Base-by-base conservation (phyloP, 352 stramenopile genomes). In the Thalassiosira mediterranea region DNA sequence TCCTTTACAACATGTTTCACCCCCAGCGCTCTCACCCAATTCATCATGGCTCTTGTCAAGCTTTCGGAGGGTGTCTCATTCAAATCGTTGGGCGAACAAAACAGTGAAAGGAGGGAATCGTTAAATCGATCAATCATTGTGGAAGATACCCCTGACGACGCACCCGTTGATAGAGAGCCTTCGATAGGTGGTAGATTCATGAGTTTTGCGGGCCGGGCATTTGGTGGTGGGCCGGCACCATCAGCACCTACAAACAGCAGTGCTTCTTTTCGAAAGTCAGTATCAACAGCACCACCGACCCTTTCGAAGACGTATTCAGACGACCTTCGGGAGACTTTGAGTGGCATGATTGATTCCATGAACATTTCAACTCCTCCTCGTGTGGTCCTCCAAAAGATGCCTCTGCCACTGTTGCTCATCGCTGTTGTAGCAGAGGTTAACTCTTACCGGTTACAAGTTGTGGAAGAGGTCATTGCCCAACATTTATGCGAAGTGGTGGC, bases 1-100 rank as follows among this genome's bases (percentile, higher is more conserved):
- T 52, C 76, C 13, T 91, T 93, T 68, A 89, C 86, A 48, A 90
- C 88, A 17, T 90, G 79, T 58, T 88, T 93, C 25, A 84, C 76
- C 11, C 37, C 63, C 32, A 44, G 83, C 47, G 74, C 86, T 21
- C 62, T 93, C 0, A 66, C 49, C 32, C 40, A 83, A 32, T 86
- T 91, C 26, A 65, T 89, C 11, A 59, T 69, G 23, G 77, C 76
- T 26, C 67, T 93, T 31, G 66, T 79, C 13, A 76, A 78, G 40
- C 53, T 90, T 21, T 88, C 79, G 48, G 57, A 81, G n/a, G 46
- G 34, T 38, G 38, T 72, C 5, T 83, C 74, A 53, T 76, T 81
- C 44, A 42, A 64, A 17, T 21, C 49, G 17, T 58, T 80, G 13
- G 37, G 48, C 13, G 69, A 80, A 4, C 68, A 74, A 64, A 77